These are phyloP conservation scores for Solanum hybrid DNA, from an alignment of 305 asterid genomes.

Conservation along the genomic window DNA sequence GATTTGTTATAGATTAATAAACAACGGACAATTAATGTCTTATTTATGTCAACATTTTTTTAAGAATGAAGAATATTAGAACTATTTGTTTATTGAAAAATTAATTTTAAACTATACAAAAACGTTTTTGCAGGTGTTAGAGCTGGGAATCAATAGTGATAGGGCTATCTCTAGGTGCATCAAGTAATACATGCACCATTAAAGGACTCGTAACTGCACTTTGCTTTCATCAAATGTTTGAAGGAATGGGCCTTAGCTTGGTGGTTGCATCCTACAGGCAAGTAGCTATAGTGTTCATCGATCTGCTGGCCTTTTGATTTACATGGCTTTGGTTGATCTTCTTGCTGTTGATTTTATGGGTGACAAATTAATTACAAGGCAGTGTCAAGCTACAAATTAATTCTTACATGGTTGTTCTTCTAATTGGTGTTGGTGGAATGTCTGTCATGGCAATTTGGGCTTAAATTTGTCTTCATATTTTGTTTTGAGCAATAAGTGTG, in stretches of 20 bases:
- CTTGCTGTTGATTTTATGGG: slow-evolving; percentile 70
- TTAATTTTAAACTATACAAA: neutral
- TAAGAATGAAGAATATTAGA: too few species aligned
- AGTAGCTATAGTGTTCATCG: neutral
- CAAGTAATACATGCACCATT: slow-evolving; percentile 3
- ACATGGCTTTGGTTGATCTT: slow-evolving; percentile 65
- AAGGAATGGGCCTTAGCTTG: slow-evolving; percentile 7
- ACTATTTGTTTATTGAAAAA: neutral
- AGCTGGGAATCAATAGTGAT: slow-evolving; percentile 15
- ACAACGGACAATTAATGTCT: too few species aligned
- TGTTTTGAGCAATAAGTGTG: neutral
- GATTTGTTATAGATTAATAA: too few species aligned
- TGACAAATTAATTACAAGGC: slow-evolving; percentile 32
- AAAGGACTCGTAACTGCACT: slow-evolving; percentile 5
- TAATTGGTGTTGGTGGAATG: slow-evolving; percentile 27
- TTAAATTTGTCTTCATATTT: neutral
- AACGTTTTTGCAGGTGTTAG: slow-evolving; percentile 6
- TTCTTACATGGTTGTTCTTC: slow-evolving; percentile 30
- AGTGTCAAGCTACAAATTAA: slow-evolving; percentile 37
- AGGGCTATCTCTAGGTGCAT: slow-evolving; percentile 6
- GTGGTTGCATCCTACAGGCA: slow-evolving; percentile 10
- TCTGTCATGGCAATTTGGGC: slow-evolving; percentile 76
- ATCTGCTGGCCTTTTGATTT: slow-evolving; percentile 33
- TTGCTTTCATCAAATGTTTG: slow-evolving; percentile 12
- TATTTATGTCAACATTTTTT: too few species aligned